Conservation (phyloP, 805 yeast genomes). For the Metschnikowia proteae region DNA sequence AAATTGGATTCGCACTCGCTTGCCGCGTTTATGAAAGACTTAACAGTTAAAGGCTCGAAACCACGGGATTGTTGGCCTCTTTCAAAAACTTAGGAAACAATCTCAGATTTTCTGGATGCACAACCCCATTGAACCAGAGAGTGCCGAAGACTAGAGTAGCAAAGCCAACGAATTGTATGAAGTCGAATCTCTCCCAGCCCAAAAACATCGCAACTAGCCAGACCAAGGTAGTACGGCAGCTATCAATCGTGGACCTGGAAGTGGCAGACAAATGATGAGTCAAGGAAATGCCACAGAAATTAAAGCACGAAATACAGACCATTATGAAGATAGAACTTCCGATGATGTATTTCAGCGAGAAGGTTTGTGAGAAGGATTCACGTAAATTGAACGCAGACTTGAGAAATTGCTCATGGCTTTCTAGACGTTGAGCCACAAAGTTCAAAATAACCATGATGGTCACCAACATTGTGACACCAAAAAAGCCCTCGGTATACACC, state of each 20-base stretch:
- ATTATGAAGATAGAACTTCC: constrained; percentile 58
- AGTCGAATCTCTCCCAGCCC: constrained; percentile 72
- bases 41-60: neutral
- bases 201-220: constrained; percentile 66
- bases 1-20: constrained; percentile 1
- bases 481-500: constrained; percentile 73
- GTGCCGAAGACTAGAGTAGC: constrained; percentile 65
- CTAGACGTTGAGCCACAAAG: constrained; percentile 34
- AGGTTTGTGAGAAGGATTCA: constrained; percentile 48
- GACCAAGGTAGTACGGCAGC: constrained; percentile 69
- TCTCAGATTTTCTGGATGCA: constrained; percentile 47
- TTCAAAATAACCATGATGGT: constrained; percentile 44
- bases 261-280: constrained; percentile 70
- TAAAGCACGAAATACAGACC: constrained; percentile 69
- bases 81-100: constrained; percentile 48
- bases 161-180: constrained; percentile 65
- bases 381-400: constrained; percentile 54
- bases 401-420: constrained; percentile 32
- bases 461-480: constrained; percentile 50
- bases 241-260: constrained; percentile 73
- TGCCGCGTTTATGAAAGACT: neutral
- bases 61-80: neutral
- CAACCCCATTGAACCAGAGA: constrained; percentile 65
- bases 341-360: constrained; percentile 41
- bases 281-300: constrained; percentile 67